phyloP scores from a whole-genome alignment of 2,329 filamentous ascomycete species.

The Diaporthe ampelina region DNA sequence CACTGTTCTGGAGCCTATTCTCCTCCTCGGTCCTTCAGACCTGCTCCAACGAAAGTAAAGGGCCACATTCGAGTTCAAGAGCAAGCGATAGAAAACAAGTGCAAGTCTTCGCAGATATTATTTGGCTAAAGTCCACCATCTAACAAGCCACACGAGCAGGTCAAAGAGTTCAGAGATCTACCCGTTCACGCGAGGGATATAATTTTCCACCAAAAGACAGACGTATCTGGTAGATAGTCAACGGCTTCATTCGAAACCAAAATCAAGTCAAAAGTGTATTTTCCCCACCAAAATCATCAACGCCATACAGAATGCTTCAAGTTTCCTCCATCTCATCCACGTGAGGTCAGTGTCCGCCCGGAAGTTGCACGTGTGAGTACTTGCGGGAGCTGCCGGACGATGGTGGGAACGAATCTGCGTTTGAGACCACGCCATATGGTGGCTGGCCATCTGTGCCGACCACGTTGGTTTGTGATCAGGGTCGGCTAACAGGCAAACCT shows the following conservation, averaged over 20 bases:
- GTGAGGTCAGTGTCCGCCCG: neutral
- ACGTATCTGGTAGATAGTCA: neutral
- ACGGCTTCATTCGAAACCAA: neutral
- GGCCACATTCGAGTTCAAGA: no score
- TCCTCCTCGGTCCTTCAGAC: no score
- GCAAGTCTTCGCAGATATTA: neutral
- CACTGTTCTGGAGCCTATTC: no score
- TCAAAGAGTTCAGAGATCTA: neutral
- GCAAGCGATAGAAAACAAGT: neutral
- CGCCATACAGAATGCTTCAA: slow-evolving; percentile 7
- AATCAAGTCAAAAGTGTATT: neutral
- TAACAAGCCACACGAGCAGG: neutral
- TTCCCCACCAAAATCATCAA: neutral
- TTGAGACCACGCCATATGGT: neutral
- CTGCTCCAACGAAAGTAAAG: no score
- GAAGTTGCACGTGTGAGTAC: neutral
- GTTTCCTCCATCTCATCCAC: neutral
- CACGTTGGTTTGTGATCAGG: neutral
- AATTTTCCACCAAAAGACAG: neutral
- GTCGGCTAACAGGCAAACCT: neutral
- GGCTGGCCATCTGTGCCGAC: neutral
- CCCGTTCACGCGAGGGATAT: neutral
- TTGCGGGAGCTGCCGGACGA: neutral
- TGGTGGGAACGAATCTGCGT: neutral
- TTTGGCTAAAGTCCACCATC: neutral